These are phyloP conservation scores for Mrakia gelida DNA, from an alignment of 768 basidiomycete species.

Conservation along the genomic window DNA sequence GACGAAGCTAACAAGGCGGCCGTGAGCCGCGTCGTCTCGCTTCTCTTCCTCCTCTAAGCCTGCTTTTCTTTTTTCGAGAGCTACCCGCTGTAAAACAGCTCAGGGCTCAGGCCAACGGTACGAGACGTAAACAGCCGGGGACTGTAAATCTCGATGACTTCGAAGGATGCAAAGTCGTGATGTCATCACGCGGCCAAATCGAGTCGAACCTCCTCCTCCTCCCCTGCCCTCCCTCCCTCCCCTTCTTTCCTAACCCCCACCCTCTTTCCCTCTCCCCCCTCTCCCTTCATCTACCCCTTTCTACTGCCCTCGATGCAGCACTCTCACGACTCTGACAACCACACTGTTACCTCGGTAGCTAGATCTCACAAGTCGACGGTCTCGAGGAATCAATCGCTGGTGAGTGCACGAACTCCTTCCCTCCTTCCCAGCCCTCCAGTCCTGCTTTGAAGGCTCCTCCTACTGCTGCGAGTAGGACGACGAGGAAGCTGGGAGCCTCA, in stretches of 20 bases:
- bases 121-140: too few relatives aligned
- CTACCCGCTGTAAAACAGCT: too few relatives aligned
- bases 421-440: background rate
- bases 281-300: background rate
- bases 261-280: background rate
- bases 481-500: background rate
- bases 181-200: too few relatives aligned
- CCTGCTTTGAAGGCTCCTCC: background rate
- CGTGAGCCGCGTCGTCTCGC: too few relatives aligned
- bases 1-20: too few relatives aligned
- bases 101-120: too few relatives aligned
- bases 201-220: too few relatives aligned
- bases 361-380: constrained; percentile 53
- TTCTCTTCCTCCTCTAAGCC: too few relatives aligned
- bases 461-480: background rate
- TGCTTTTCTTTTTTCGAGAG: too few relatives aligned
- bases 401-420: constrained; percentile 35
- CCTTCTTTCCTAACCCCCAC: background rate
- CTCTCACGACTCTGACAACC: constrained; percentile 27
- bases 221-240: too few relatives aligned
- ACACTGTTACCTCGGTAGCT: constrained; percentile 27
- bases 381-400: constrained; percentile 72
- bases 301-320: background rate
- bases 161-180: too few relatives aligned
- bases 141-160: too few relatives aligned